Evolutionary conservation across 2,329 filamentous ascomycete species (phyloP), one percentile per base, ranked within the genome.

Genomic region (Trichoderma sp.): DNA sequence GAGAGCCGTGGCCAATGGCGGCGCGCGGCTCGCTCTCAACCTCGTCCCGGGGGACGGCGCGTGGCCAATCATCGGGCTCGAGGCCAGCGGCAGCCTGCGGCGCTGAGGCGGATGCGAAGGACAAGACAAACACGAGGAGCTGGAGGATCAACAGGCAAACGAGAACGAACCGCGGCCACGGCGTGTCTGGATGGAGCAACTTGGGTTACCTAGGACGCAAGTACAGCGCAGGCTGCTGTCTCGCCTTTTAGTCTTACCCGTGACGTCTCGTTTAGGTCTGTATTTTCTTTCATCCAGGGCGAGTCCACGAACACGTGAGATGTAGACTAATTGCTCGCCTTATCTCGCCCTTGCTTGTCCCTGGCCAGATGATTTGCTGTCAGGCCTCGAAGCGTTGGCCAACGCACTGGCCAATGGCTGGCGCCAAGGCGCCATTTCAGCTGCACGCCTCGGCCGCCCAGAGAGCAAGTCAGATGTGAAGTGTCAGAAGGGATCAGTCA

Each of bases 341-440:
- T 58, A 52, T 65, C 48, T 47, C 34, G 10, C 34, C 10, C 39
- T 28, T 52, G n/a, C 54, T 51, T 50, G 43, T 58, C 19, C 26
- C 19, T 7, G 50, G 50, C 26, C 14, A 34, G 59, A 50, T 62
- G 59, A 62, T 62, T 62, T 54, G 59, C 48, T 62, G 48, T n/a
- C 19, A 28, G 43, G 48, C 17, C 7, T 50, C 26, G 59, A 47
- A 55, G 43, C 64, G 52, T 52, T 54, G 52, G 64, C 52, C 26
- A 52, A 24, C 34, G 61, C 47, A 44, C 39, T 54, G 28, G 47
- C 64, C 64, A 66, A 66, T 63, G 7, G 17, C 41, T 50, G 43
- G 52, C 52, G 50, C 39, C 52, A 56, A 48, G 44, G 51, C 28
- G n/a, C 28, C 44, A 24, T 9, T 63, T 63, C 41, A 63, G 44